Conservation (phyloP, 164 flowering plant species). For the Vitis riparia region DNA sequence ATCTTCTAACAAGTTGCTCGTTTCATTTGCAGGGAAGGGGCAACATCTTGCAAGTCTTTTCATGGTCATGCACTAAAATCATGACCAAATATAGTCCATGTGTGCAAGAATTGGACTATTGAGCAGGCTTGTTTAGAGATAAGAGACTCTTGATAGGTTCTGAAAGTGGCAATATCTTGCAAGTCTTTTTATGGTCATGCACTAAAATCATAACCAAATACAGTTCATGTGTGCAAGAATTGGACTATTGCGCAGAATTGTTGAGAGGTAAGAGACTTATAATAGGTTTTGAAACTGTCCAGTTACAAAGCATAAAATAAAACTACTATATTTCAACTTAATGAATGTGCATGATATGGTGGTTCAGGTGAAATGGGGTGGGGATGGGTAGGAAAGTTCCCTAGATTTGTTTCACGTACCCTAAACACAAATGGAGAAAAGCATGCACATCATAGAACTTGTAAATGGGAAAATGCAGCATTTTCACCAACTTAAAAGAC, state of each 20-base stretch:
- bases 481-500: constrained; percentile 2
- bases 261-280: background rate
- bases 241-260: no score
- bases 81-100: no score
- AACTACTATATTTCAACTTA: background rate
- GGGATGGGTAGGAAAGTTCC: no score
- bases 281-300: background rate
- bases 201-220: no score
- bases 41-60: background rate
- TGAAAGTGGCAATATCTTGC: background rate
- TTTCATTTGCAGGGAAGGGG: background rate
- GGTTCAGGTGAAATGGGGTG: no score
- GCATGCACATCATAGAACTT: background rate
- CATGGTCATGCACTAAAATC: no score
- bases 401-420: no score
- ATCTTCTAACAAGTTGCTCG: no score
- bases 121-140: background rate
- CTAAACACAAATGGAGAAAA: no score
- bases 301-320: background rate
- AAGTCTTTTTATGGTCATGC: no score
- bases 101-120: no score
- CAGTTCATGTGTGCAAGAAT: no score
- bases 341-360: background rate
- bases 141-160: background rate
- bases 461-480: background rate